Conservation (phyloP, 345 rosid species). For the Hibiscus tridactylites region DNA sequence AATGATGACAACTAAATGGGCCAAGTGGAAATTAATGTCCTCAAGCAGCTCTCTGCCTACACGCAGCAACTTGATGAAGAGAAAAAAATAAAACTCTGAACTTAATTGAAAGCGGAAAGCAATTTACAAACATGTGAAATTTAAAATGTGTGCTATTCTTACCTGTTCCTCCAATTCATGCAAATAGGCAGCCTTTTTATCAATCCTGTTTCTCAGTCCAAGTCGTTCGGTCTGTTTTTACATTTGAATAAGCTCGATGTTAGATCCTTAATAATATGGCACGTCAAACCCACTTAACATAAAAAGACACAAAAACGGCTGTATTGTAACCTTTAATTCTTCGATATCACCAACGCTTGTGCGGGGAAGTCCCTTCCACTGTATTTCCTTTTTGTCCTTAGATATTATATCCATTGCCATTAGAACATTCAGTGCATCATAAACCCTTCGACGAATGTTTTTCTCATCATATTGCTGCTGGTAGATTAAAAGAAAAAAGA, state of each 20-base stretch:
- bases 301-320: not conserved
- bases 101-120: not conserved
- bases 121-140: not conserved
- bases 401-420: slow-evolving; percentile 99
- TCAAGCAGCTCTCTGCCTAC: not conserved
- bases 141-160: slow-evolving; percentile 18
- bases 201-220: slow-evolving; percentile 65
- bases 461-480: slow-evolving; percentile 99
- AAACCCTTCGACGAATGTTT: slow-evolving; percentile 94
- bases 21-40: no score
- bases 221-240: slow-evolving; percentile 57
- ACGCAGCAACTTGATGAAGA: not conserved
- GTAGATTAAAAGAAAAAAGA: slow-evolving; percentile 6
- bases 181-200: slow-evolving; percentile 80
- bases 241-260: slow-evolving; percentile 9
- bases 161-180: slow-evolving; percentile 97
- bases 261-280: slow-evolving; percentile 10
- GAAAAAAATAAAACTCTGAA: not conserved
- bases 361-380: slow-evolving; percentile 97
- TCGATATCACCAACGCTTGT: slow-evolving; percentile 87
- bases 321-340: slow-evolving; percentile 71
- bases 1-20: not conserved
- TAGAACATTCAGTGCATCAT: slow-evolving; percentile 96
- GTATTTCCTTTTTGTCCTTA: slow-evolving; percentile 94
- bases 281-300: slow-evolving; percentile 6